These are phyloP conservation scores for Diatrype stigma DNA, from an alignment of 2,329 filamentous ascomycete species.

Conservation along the genomic window DNA sequence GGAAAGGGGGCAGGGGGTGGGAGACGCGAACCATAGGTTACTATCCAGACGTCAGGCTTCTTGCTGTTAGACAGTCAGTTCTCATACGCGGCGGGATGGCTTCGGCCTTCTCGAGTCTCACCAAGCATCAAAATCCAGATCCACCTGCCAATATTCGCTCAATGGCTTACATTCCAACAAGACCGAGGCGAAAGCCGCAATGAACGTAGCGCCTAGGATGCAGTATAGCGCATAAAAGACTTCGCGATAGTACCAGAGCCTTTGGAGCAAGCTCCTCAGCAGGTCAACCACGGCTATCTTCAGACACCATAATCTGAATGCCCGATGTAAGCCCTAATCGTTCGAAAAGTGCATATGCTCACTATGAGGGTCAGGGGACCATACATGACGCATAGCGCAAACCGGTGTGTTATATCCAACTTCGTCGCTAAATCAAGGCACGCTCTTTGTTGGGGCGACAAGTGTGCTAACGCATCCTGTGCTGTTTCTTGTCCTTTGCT, in stretches of 20 bases:
- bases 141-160: constrained; percentile 8
- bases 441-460: not conserved
- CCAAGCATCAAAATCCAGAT: not conserved
- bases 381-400: constrained; percentile 7
- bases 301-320: constrained; percentile 12
- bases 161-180: constrained; percentile 13
- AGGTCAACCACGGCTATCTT: constrained; percentile 12
- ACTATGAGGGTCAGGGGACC: not conserved
- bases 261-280: not conserved
- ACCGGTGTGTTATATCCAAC: constrained; percentile 5
- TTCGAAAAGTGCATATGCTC: not conserved
- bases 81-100: not conserved
- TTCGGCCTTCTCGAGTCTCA: not conserved
- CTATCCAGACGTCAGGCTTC: constrained; percentile 6
- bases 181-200: constrained; percentile 7
- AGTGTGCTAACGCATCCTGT: not conserved
- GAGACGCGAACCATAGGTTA: constrained; percentile 10
- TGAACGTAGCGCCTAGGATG: constrained; percentile 8
- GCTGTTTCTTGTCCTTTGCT: not conserved
- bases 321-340: no score
- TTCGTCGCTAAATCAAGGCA: constrained; percentile 6
- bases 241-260: not conserved
- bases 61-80: constrained; percentile 1
- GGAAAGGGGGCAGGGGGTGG: not conserved
- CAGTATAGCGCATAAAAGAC: constrained; percentile 1